A percentile compares a stretch with the other conserved stretches of the same genome.
Evolutionary conservation across 768 basidiomycete species (phyloP).

Genomic region (Leccinum subgranulosum): DNA sequence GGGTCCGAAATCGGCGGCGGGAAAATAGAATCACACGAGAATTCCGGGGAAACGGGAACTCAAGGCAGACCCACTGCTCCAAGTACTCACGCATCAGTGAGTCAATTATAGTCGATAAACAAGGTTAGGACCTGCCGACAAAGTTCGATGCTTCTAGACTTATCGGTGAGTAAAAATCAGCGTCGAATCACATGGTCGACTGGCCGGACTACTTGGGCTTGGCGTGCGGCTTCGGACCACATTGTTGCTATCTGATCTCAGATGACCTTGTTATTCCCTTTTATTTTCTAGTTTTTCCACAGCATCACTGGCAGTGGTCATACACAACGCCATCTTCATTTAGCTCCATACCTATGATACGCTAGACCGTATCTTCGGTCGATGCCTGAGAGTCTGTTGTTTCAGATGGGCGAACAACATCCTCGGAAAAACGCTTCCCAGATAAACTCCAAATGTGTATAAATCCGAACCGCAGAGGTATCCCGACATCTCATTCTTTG

Average conservation of each 20-base stretch:
- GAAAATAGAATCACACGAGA: neutral
- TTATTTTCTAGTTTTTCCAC: neutral
- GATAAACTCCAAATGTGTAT: conserved; percentile 6
- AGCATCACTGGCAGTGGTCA: too few relatives aligned
- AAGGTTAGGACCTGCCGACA: neutral
- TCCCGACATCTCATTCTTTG: neutral
- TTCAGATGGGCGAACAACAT: neutral
- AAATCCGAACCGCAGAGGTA: conserved; percentile 5
- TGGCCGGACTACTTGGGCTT: neutral
- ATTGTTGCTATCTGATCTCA: neutral
- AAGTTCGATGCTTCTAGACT: neutral
- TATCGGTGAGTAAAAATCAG: conserved; percentile 9
- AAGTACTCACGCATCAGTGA: neutral
- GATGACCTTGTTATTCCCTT: neutral
- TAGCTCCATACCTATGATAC: neutral
- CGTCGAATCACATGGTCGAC: neutral
- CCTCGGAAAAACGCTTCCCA: neutral
- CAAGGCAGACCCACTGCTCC: too few relatives aligned
- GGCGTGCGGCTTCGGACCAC: too few relatives aligned
- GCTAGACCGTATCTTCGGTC: neutral
- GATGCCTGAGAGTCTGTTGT: conserved; percentile 7
- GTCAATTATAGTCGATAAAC: neutral
- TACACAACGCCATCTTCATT: neutral
- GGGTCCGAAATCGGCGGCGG: neutral
- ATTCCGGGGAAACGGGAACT: neutral